Conservation (phyloP, 1,284 basidiomycete genomes). For the Uromyces viciae-fabae region DNA sequence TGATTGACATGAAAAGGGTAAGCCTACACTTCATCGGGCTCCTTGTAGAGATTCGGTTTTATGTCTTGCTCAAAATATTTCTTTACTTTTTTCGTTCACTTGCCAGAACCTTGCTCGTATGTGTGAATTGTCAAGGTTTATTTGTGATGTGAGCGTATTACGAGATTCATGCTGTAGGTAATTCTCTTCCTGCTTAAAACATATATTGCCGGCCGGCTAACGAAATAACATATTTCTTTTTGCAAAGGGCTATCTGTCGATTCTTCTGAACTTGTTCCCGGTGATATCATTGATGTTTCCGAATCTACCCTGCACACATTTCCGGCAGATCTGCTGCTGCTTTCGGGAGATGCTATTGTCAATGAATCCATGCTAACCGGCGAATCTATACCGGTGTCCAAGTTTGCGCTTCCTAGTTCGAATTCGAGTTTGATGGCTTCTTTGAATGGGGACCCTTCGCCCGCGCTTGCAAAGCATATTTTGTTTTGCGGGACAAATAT, state of each 20-base stretch:
- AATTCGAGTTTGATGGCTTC: slow-evolving; percentile 45
- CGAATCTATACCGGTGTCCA: slow-evolving; percentile 89
- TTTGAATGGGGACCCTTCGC: slow-evolving; percentile 60
- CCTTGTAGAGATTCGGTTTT: not conserved
- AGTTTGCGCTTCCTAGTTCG: slow-evolving; percentile 62
- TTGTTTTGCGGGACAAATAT: slow-evolving; percentile 88
- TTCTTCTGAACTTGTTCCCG: slow-evolving; percentile 80
- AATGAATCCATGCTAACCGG: slow-evolving; percentile 99
- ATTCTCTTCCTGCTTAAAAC: slow-evolving; percentile 28
- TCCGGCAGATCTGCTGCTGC: slow-evolving; percentile 85
- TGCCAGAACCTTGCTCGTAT: slow-evolving; percentile 80
- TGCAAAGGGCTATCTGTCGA: slow-evolving; percentile 58
- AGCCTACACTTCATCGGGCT: slow-evolving; percentile 44
- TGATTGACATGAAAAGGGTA: slow-evolving; percentile 87
- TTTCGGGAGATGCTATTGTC: slow-evolving; percentile 92
- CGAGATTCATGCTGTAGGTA: slow-evolving; percentile 69
- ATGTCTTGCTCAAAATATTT: slow-evolving; percentile 24
- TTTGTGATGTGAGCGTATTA: slow-evolving; percentile 72
- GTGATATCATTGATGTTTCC: slow-evolving; percentile 86
- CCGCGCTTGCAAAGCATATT: slow-evolving; percentile 77
- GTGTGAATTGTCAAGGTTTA: slow-evolving; percentile 93
- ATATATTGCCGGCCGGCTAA: not conserved
- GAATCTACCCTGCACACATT: slow-evolving; percentile 70
- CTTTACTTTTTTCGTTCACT: not conserved
- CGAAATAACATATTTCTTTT: slow-evolving; percentile 47